A percentile compares a stretch with the other conserved stretches of the same genome.
Conservation (phyloP, 441 rosid genomes). For the Populus hybrid region DNA sequence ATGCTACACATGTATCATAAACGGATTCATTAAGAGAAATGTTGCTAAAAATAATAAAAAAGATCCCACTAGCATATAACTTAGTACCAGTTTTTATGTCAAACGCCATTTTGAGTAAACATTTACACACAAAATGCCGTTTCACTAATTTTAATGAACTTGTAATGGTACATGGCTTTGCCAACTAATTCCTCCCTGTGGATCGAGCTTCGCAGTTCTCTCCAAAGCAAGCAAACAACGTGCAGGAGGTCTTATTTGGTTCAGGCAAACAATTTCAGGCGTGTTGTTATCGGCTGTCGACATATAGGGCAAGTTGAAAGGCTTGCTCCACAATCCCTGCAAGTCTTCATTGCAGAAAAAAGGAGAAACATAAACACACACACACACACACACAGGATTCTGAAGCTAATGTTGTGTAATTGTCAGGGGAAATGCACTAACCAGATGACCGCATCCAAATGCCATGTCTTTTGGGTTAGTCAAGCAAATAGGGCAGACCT, state of each 20-base stretch:
- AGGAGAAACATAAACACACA: not conserved
- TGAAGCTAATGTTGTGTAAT: not conserved
- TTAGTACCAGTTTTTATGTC: not conserved
- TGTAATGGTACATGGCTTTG: too few species aligned
- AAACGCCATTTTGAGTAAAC: not conserved
- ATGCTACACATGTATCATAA: not conserved
- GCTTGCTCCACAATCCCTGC: slow-evolving; percentile 74
- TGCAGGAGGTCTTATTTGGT: not conserved
- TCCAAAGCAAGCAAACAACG: not conserved
- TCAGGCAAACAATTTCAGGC: slow-evolving; percentile 65
- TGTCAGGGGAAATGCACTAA: slow-evolving; percentile 29
- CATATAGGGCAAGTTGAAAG: slow-evolving; percentile 70
- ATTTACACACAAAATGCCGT: not conserved
- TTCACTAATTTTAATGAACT: not conserved
- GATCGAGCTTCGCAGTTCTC: not conserved
- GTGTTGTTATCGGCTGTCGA: slow-evolving; percentile 63
- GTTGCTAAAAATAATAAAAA: too few species aligned
- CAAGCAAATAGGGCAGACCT: slow-evolving; percentile 96
- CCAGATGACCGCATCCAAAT: slow-evolving; percentile 89
- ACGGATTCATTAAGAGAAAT: not conserved
- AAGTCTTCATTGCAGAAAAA: slow-evolving; percentile 50
- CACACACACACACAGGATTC: not conserved
- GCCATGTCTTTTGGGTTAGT: slow-evolving; percentile 92
- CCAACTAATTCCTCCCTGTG: not conserved
- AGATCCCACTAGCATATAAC: not conserved